Base-by-base conservation (phyloP, 2,329 filamentous ascomycete genomes). In the Coleophoma eucalyptorum region DNA sequence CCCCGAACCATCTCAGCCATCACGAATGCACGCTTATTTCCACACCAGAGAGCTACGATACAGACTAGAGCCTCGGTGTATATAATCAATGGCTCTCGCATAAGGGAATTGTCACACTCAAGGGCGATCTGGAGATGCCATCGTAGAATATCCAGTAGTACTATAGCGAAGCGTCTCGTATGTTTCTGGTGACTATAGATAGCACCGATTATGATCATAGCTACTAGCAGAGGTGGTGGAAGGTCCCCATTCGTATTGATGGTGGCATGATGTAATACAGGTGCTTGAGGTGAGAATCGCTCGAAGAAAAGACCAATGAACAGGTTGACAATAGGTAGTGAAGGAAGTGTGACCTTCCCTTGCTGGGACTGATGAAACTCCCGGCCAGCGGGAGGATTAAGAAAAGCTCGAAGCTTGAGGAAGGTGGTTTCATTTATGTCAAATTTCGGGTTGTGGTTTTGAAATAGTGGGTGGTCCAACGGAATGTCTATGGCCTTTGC, bases 221-320 rank as follows among this genome's bases (percentile, higher is more conserved):
- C 49, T 19, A 54, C 51, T 26, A 62, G 44, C 12, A 62, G 43
- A n/a, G 60, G 53, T 12, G 58, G 49, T 13, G 60, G 58, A 2
- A 62, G 47, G 44, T 59, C 57, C 7, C 48, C 40, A 32, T 62
- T 57, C 10, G 50, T 54, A 38, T 59, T 54, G 11, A 62, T 50
- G 4, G 60, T 62, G 11, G 57, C 37, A 47, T 59, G 56, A 45
- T 62, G 60, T 7, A 62, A 49, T 3, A 61, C 58, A 6, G 60
- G 60, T 49, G 58, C 59, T 42, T 62, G 60, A n/a, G 49, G 52
- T 15, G 57, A 60, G 37, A 60, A 61, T 31, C 55, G 49, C 38
- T 60, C 43, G 45, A 62, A 62, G 51, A 60, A 62, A 10, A 62
- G 46, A 2, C 51, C 50, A 16, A 62, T 62, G 21, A 62, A 58